Conservation (phyloP, 768 basidiomycete species). For the Suillus sp. region DNA sequence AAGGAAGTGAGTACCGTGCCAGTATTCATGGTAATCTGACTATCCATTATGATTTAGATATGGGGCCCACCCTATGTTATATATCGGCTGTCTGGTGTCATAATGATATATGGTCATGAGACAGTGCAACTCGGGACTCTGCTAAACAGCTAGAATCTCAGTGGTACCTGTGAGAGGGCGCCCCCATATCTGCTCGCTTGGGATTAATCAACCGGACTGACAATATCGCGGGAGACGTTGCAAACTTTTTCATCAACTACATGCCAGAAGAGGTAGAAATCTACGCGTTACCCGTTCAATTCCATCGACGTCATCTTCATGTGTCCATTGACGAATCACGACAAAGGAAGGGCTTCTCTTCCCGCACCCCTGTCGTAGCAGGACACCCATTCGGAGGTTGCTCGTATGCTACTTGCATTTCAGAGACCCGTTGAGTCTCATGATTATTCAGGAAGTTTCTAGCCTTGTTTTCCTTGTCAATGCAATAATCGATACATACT, state of each 20-base stretch:
- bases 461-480: constrained; percentile 71
- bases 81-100: constrained; percentile 47
- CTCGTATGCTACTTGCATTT: constrained; percentile 50
- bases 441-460: constrained; percentile 49
- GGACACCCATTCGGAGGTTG: constrained; percentile 89
- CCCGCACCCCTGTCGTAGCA: constrained; percentile 60
- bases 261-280: constrained; percentile 48
- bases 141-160: constrained; percentile 59
- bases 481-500: constrained; percentile 54
- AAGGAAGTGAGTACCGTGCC: constrained; percentile 65
- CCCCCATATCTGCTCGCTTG: neutral
- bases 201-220: neutral
- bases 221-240: neutral
- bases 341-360: constrained; percentile 45
- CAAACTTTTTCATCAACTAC: constrained; percentile 50
- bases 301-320: constrained; percentile 52
- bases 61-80: constrained; percentile 65
- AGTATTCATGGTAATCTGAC: neutral
- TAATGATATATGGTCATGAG: constrained; percentile 83
- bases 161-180: constrained; percentile 54
- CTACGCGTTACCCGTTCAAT: constrained; percentile 48
- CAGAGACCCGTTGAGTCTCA: constrained; percentile 2
- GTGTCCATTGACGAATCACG: constrained; percentile 44
- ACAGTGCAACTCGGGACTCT: constrained; percentile 83
- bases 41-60: constrained; percentile 44